These are phyloP conservation scores for Acer saccharum DNA, from an alignment of 345 rosid genomes.

Conservation along the genomic window DNA sequence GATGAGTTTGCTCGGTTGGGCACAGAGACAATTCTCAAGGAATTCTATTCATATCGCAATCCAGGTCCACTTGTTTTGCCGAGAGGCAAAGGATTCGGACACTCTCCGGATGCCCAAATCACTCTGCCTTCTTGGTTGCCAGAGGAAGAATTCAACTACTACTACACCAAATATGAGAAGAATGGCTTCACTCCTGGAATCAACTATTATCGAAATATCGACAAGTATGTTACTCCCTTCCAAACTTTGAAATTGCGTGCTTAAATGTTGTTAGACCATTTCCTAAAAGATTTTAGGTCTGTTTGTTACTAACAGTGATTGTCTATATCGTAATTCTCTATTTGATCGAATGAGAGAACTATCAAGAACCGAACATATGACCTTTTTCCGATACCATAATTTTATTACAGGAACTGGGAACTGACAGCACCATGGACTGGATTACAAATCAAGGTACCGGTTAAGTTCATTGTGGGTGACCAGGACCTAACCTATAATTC, in stretches of 20 bases:
- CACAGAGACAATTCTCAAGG: conserved; percentile 47
- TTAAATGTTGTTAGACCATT: background rate
- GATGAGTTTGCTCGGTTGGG: conserved; percentile 53
- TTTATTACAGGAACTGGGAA: conserved; percentile 63
- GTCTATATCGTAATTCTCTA: no score
- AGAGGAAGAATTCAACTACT: conserved; percentile 56
- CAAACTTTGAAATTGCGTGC: background rate
- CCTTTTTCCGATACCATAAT: background rate
- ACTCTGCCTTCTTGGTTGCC: conserved; percentile 73
- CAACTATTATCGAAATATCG: conserved; percentile 76
- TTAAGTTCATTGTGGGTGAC: conserved; percentile 76
- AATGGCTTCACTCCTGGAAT: conserved; percentile 79
- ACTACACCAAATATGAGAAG: conserved; percentile 45
- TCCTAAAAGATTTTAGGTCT: no score
- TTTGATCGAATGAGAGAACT: background rate
- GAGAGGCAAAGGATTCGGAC: conserved; percentile 50
- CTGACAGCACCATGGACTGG: conserved; percentile 74
- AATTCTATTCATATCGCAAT: conserved; percentile 42
- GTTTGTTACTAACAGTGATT: no score
- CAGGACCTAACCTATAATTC: conserved; percentile 57
- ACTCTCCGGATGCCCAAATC: conserved; percentile 23
- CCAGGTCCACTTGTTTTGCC: conserved; percentile 61
- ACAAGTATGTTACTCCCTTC: conserved; percentile 44
- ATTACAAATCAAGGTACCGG: conserved; percentile 55
- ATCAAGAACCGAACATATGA: no score